Conservation (phyloP, 805 yeast genomes). For the Saccharomycopsis selenospora region DNA sequence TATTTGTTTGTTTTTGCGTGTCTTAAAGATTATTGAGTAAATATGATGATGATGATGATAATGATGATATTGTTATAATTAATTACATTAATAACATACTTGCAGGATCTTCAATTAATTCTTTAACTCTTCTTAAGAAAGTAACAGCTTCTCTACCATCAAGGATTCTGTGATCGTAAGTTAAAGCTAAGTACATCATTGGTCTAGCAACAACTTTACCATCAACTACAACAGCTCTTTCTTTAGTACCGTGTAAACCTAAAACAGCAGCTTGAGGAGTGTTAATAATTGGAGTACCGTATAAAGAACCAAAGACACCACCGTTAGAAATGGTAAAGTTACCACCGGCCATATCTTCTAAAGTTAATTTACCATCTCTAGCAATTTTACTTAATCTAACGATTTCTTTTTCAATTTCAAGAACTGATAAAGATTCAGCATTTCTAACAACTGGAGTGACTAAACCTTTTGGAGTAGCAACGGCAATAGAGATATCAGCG, state of each 20-base stretch:
- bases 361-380: slow-evolving; percentile 90
- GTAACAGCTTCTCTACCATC: slow-evolving; percentile 99
- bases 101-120: slow-evolving; percentile 97
- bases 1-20: too few species aligned
- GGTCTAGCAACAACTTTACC: slow-evolving; percentile 97
- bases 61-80: too few species aligned
- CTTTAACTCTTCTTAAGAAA: slow-evolving; percentile 93
- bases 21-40: too few species aligned
- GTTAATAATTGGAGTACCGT: slow-evolving; percentile 98
- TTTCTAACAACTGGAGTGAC: slow-evolving; percentile 98
- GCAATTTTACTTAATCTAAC: slow-evolving; percentile 80
- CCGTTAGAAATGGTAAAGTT: slow-evolving; percentile 98
- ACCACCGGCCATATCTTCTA: slow-evolving; percentile 99
- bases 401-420: slow-evolving; percentile 88
- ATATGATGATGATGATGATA: too few species aligned
- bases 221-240: slow-evolving; percentile 93
- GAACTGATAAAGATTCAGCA: slow-evolving; percentile 81
- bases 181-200: slow-evolving; percentile 98
- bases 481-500: slow-evolving; percentile 93
- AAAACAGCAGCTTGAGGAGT: slow-evolving; percentile 97
- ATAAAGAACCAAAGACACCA: slow-evolving; percentile 96
- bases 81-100: slow-evolving; percentile 92
- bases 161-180: slow-evolving; percentile 95
- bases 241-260: slow-evolving; percentile 95
- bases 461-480: slow-evolving; percentile 98